These are phyloP conservation scores for Tubosaeta sp. DNA, from an alignment of 768 basidiomycete genomes.

Conservation along the genomic window DNA sequence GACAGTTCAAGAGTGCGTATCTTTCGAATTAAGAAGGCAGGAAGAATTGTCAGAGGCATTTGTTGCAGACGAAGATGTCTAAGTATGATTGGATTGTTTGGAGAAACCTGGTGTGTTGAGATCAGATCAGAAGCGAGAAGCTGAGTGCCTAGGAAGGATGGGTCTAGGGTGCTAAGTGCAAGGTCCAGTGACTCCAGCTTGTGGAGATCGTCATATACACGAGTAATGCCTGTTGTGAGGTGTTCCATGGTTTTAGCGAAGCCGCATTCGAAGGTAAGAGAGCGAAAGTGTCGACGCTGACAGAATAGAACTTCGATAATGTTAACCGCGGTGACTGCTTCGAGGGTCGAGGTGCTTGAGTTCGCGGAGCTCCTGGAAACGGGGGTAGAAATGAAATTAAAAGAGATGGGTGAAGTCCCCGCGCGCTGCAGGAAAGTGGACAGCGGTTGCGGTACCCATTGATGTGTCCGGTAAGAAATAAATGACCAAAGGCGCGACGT, in stretches of 20 bases:
- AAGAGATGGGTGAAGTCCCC: slow-evolving; percentile 29
- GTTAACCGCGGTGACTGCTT: slow-evolving; percentile 16
- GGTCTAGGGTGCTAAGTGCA: slow-evolving; percentile 21
- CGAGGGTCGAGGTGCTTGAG: slow-evolving; percentile 14
- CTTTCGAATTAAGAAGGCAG: slow-evolving; percentile 35
- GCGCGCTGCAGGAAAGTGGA: slow-evolving; percentile 37
- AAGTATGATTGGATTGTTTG: slow-evolving; percentile 12
- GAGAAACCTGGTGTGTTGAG: slow-evolving; percentile 5
- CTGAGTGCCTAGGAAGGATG: slow-evolving; percentile 25
- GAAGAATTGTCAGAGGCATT: slow-evolving; percentile 38
- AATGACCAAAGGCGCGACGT: slow-evolving; percentile 45
- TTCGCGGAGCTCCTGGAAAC: slow-evolving; percentile 2
- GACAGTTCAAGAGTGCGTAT: slow-evolving; percentile 41
- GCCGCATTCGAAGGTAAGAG: slow-evolving; percentile 33
- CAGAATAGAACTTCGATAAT: slow-evolving; percentile 23
- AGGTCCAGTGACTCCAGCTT: slow-evolving; percentile 30
- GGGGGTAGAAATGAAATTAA: slow-evolving; percentile 31
- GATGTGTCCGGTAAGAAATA: slow-evolving; percentile 28
- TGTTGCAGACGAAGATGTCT: slow-evolving; percentile 38
- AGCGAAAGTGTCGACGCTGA: slow-evolving; percentile 29
- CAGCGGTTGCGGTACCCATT: slow-evolving; percentile 22
- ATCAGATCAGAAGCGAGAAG: slow-evolving; percentile 21
- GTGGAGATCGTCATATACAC: slow-evolving; percentile 13
- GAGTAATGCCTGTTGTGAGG: slow-evolving; percentile 21
- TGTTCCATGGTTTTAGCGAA: slow-evolving; percentile 27